Conservation (phyloP, 805 yeast species). For the Monosporozyma aquatica region DNA sequence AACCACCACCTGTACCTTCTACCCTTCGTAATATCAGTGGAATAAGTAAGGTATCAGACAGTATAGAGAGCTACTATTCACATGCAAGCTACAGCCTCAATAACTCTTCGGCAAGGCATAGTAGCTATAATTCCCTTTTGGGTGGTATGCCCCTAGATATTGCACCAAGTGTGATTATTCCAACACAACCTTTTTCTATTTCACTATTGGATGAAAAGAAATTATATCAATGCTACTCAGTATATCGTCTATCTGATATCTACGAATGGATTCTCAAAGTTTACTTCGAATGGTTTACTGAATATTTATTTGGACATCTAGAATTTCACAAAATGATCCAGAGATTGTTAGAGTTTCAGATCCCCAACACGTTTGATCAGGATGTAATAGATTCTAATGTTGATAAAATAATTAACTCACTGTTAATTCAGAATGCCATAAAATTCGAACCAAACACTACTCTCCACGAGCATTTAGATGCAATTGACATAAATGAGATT, state of each 20-base stretch:
- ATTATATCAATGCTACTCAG: conserved; percentile 37
- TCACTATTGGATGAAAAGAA: conserved; percentile 41
- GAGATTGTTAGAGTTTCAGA: conserved; percentile 41
- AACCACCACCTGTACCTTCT: conserved; percentile 16
- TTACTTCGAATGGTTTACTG: conserved; percentile 45
- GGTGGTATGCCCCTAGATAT: conserved; percentile 29
- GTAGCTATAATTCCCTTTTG: conserved; percentile 26
- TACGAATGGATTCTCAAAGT: conserved; percentile 46
- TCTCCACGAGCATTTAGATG: conserved; percentile 18
- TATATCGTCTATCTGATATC: conserved; percentile 40
- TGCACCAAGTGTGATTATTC: conserved; percentile 34
- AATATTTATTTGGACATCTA: conserved; percentile 37
- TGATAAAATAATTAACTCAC: conserved; percentile 38
- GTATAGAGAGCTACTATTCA: conserved; percentile 27
- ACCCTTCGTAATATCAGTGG: conserved; percentile 18
- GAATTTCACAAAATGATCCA: conserved; percentile 49
- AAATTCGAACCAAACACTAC: conserved; percentile 26
- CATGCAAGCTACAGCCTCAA: conserved; percentile 29
- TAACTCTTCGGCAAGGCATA: conserved; percentile 24
- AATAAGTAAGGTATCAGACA: conserved; percentile 22
- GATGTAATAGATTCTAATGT: conserved; percentile 42
- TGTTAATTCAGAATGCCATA: conserved; percentile 37
- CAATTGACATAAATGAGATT: conserved; percentile 16
- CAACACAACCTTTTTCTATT: conserved; percentile 49
- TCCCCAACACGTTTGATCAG: conserved; percentile 41